Evolutionary conservation across 352 stramenopile species (phyloP), one percentile per base, ranked within the genome.

Genomic region (Phytophthora meadii): DNA sequence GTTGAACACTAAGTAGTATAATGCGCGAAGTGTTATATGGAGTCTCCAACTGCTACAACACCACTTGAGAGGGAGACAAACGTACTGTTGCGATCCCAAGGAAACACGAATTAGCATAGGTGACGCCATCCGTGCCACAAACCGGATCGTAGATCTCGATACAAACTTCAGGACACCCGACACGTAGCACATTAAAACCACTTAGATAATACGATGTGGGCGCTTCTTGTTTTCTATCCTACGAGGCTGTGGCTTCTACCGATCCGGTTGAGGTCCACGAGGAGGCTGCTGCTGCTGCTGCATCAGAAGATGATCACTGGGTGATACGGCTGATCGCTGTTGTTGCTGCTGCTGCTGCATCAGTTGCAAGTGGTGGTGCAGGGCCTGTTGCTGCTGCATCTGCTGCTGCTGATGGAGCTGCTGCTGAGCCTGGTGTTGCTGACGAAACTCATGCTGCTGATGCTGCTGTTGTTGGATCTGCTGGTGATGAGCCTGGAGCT

Each of bases 401-500:
- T 89, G 75, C 50, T 89, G 75, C 47, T 89, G 79, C 41, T 90
- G 82, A 17, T 83, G 73, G 45, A 76, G 66, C 50, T 77, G 70
- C 27, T 78, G 70, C 5, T 22, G 22, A 22, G 66, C 61, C 61
- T 78, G 70, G 8, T 78, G 70, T 32, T 85, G 77, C 12, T 87
- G 77, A 4, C 81, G 77, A 24, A 46, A 44, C 17, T 77, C 68
- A 10, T 81, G 62, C 7, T 77, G 65, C 24, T 79, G 60, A 2
- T 76, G 64, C 40, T 82, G 65, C 24, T 76, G 73, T 15, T 73
- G 65, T 40, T 76, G 60, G 40, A 68, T 59, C 47, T 72, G 69
- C 44, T 67, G 62, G n/a, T 81, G 81, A 52, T 88, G 72, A 24
- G 79, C 68, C 45, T 88, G 80, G 32, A 81, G 62, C 42, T 83